Percentiles rank a stretch among this genome's conserved stretches.
Evolutionary conservation across 2,329 filamentous ascomycete genomes (phyloP).

Genomic region (Sclerotinia glacialis): DNA sequence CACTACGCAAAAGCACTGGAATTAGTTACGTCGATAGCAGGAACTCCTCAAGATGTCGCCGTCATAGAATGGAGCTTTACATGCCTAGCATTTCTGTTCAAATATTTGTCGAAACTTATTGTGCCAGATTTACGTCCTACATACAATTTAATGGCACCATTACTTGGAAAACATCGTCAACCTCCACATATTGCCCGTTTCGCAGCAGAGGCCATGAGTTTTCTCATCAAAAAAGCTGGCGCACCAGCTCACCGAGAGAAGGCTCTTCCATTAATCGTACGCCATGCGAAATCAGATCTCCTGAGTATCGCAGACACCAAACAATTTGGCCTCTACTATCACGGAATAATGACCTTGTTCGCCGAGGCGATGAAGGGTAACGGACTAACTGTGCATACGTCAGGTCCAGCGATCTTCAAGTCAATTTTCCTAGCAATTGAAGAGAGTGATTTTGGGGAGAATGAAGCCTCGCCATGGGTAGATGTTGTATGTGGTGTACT

Average conservation of each 20-base stretch:
- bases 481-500: conserved; percentile 73
- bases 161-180: conserved; percentile 78
- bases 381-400: conserved; percentile 58
- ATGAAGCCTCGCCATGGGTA: conserved; percentile 49
- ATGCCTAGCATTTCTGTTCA: conserved; percentile 92
- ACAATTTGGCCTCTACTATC: conserved; percentile 68
- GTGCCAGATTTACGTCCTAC: conserved; percentile 83
- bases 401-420: conserved; percentile 52
- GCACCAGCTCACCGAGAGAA: conserved; percentile 71
- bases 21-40: conserved; percentile 74
- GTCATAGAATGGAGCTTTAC: conserved; percentile 99
- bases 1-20: conserved; percentile 75
- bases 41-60: conserved; percentile 72
- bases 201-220: conserved; percentile 91
- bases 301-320: conserved; percentile 50
- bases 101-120: conserved; percentile 85
- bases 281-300: conserved; percentile 70
- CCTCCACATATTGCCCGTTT: conserved; percentile 88
- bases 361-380: conserved; percentile 73
- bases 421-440: conserved; percentile 47
- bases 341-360: conserved; percentile 89
- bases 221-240: conserved; percentile 85
- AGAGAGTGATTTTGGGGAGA: conserved; percentile 49
- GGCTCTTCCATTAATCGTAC: conserved; percentile 67
- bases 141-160: conserved; percentile 75